Percentiles rank a stretch among this genome's conserved stretches.
Conservation (phyloP, 2,329 filamentous ascomycete species). For the Bipolaris oryzae region DNA sequence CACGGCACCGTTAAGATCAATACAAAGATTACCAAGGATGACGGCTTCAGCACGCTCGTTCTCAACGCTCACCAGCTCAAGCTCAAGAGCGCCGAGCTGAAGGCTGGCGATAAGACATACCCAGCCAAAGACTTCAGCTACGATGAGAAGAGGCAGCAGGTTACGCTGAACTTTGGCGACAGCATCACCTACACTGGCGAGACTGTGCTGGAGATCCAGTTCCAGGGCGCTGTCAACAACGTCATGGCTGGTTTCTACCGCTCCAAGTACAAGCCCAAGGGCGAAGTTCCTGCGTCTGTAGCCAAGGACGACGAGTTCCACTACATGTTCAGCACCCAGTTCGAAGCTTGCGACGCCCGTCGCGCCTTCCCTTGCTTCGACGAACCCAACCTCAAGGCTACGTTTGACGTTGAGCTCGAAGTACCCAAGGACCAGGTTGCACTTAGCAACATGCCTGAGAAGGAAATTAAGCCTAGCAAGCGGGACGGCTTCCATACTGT, state of each 20-base stretch:
- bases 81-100: conserved; percentile 70
- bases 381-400: conserved; percentile 95
- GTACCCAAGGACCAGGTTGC: conserved; percentile 86
- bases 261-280: conserved; percentile 86
- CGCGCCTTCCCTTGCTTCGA: conserved; percentile 98
- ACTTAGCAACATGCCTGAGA: conserved; percentile 94
- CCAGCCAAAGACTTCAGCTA: conserved; percentile 74
- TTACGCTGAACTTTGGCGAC: conserved; percentile 75
- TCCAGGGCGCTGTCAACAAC: conserved; percentile 83
- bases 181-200: conserved; percentile 72
- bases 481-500: conserved; percentile 76
- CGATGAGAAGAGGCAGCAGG: conserved; percentile 82
- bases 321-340: conserved; percentile 89
- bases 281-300: conserved; percentile 74
- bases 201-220: conserved; percentile 71
- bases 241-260: conserved; percentile 90
- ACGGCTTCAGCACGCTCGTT: conserved; percentile 71
- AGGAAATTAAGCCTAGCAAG: conserved; percentile 73
- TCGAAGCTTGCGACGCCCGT: conserved; percentile 94
- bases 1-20: conserved; percentile 85
- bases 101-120: conserved; percentile 62
- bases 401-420: conserved; percentile 92
- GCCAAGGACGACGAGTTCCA: conserved; percentile 71
- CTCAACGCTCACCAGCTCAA: conserved; percentile 87
- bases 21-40: conserved; percentile 69